Conservation (phyloP, 495 filamentous ascomycete species). For the Platismatia glauca region DNA sequence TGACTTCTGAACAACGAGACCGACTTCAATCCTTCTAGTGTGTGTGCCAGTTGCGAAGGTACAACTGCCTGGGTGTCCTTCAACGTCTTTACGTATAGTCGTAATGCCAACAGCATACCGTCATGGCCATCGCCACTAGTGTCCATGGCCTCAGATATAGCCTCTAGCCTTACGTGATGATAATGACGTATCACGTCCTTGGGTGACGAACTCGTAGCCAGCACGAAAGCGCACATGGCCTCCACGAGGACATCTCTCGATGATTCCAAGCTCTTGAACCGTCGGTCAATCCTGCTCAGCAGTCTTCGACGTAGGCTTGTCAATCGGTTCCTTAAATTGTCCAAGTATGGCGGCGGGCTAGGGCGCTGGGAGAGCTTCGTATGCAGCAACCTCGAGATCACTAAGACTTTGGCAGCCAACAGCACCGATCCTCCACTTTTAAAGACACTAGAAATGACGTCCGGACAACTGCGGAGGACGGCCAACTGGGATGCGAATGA, state of each 20-base stretch:
- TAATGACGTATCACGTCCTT: slow-evolving; percentile 78
- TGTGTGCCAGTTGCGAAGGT: slow-evolving; percentile 61
- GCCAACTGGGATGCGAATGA: slow-evolving; percentile 52
- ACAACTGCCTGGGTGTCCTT: slow-evolving; percentile 65
- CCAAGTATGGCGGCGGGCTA: slow-evolving; percentile 45
- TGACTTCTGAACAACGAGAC: slow-evolving; percentile 61
- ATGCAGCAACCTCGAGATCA: slow-evolving; percentile 61
- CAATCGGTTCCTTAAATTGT: slow-evolving; percentile 54
- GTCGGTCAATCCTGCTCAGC: slow-evolving; percentile 56
- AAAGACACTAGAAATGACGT: slow-evolving; percentile 48
- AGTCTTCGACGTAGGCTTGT: slow-evolving; percentile 52
- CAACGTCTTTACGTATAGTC: slow-evolving; percentile 68
- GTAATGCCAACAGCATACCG: slow-evolving; percentile 53
- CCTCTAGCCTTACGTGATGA: slow-evolving; percentile 59
- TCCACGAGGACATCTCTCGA: slow-evolving; percentile 52
- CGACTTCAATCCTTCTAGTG: slow-evolving; percentile 58
- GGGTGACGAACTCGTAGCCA: slow-evolving; percentile 73
- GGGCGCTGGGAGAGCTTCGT: slow-evolving; percentile 53
- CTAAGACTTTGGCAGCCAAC: slow-evolving; percentile 69
- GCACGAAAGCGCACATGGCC: slow-evolving; percentile 69
- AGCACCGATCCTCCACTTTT: slow-evolving; percentile 49
- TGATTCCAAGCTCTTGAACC: slow-evolving; percentile 45
- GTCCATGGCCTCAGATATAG: slow-evolving; percentile 51
- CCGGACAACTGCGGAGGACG: slow-evolving; percentile 52
- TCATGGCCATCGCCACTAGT: slow-evolving; percentile 28